A percentile compares a stretch with the other conserved stretches of the same genome.
These are phyloP conservation scores for Guillardia theta DNA, from an alignment of 78 protist species.

Conservation along the genomic window DNA sequence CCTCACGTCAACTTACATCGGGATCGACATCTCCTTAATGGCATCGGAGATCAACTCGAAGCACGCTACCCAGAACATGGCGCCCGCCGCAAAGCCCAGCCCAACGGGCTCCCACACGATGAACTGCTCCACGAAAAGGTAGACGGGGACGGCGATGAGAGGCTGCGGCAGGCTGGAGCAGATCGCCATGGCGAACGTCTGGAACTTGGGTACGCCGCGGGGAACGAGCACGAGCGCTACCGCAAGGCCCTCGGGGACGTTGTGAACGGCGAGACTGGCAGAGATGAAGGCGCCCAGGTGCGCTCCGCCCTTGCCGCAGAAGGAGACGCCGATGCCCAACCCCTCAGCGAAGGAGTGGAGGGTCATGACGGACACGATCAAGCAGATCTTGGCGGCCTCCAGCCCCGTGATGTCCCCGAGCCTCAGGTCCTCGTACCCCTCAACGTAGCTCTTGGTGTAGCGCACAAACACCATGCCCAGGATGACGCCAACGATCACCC, in stretches of 20 bases:
- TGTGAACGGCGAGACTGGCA: slow-evolving; percentile 48
- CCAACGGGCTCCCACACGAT: slow-evolving; percentile 46
- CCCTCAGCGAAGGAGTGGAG: slow-evolving; percentile 59
- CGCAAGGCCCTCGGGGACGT: slow-evolving; percentile 63
- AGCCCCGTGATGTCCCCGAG: slow-evolving; percentile 31
- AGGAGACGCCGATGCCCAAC: slow-evolving; percentile 49
- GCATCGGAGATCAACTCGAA: slow-evolving; percentile 50
- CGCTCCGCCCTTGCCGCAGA: background rate
- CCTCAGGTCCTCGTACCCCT: slow-evolving; percentile 24
- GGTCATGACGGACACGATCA: slow-evolving; percentile 49
- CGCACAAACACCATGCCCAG: background rate
- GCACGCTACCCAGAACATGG: slow-evolving; percentile 56
- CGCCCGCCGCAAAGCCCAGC: slow-evolving; percentile 61
- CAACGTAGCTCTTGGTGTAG: background rate
- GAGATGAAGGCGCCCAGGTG: slow-evolving; percentile 24
- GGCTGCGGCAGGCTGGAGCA: slow-evolving; percentile 33
- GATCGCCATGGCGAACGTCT: background rate
- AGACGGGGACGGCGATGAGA: slow-evolving; percentile 57
- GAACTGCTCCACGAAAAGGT: slow-evolving; percentile 45
- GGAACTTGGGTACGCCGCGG: background rate
- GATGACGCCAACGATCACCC: background rate
- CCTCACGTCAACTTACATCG: background rate
- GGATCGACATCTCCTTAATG: background rate
- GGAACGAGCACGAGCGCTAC: slow-evolving; percentile 46
- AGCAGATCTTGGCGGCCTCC: slow-evolving; percentile 45